Evolutionary conservation across 352 stramenopile genomes (phyloP).

Genomic region (Plasmopara halstedii): DNA sequence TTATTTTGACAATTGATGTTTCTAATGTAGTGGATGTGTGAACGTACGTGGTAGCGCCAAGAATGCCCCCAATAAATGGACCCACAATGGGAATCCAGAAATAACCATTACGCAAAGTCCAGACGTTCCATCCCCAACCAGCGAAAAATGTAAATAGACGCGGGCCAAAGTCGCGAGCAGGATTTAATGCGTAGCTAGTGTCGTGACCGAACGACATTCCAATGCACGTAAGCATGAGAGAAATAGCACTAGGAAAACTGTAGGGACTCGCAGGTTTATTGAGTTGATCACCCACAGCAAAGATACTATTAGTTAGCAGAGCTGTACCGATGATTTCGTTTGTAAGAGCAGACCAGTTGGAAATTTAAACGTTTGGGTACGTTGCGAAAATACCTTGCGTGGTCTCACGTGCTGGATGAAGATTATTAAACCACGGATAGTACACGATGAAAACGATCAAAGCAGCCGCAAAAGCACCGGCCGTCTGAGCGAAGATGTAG

Average conservation of each 20-base stretch:
- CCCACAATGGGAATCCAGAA: conserved; percentile 73
- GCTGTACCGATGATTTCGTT: conserved; percentile 39
- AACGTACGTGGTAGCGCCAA: conserved; percentile 62
- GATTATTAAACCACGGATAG: conserved; percentile 42
- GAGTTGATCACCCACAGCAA: conserved; percentile 34
- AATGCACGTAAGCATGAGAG: conserved; percentile 27
- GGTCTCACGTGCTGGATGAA: conserved; percentile 31
- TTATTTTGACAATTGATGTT: conserved; percentile 13
- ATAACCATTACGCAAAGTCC: conserved; percentile 47
- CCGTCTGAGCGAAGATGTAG: conserved; percentile 41
- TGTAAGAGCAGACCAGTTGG: conserved; percentile 30
- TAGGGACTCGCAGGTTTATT: conserved; percentile 41
- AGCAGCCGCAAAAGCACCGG: conserved; percentile 38
- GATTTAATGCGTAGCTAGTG: conserved; percentile 37
- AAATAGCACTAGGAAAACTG: conserved; percentile 25
- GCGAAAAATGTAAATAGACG: conserved; percentile 41
- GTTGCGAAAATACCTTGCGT: conserved; percentile 44
- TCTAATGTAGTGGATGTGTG: no score
- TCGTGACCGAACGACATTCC: conserved; percentile 32
- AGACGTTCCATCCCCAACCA: conserved; percentile 38
- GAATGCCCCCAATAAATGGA: conserved; percentile 54
- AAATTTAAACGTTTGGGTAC: conserved; percentile 34
- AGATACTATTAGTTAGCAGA: conserved; percentile 33
- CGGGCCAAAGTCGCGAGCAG: conserved; percentile 38
- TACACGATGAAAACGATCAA: conserved; percentile 49